A percentile compares a stretch with the other conserved stretches of the same genome.
Evolutionary conservation across 1,284 basidiomycete species (phyloP).

Genomic region (Neonothopanus nambi): DNA sequence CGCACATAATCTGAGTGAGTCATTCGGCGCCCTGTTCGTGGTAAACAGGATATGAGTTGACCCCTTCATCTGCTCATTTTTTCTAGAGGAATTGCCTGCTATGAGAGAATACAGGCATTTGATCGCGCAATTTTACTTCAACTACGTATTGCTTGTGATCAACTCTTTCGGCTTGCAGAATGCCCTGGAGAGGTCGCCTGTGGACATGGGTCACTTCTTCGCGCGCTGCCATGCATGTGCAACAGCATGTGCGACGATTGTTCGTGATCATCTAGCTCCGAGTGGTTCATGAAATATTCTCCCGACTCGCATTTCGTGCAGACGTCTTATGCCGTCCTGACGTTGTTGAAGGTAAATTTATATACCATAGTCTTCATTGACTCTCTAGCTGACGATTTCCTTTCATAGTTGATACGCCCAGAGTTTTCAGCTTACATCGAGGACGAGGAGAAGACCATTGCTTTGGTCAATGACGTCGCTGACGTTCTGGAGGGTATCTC

Average conservation of each 20-base stretch:
- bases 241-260: constrained; percentile 63
- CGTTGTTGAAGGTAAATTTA: constrained; percentile 82
- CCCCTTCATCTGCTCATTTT: too few relatives aligned
- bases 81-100: constrained; percentile 32
- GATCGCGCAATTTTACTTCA: constrained; percentile 75
- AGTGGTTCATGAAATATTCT: constrained; percentile 77
- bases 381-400: constrained; percentile 8
- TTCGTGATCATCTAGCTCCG: constrained; percentile 77
- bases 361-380: background rate
- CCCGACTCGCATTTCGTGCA: constrained; percentile 93
- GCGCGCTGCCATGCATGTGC: constrained; percentile 80
- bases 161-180: constrained; percentile 97
- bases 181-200: constrained; percentile 73
- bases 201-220: constrained; percentile 87
- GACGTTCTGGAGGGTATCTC: constrained; percentile 76
- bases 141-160: constrained; percentile 84
- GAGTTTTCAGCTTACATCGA: constrained; percentile 80
- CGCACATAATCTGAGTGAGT: constrained; percentile 17
- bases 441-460: constrained; percentile 69
- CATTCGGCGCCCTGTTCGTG: background rate
- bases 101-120: constrained; percentile 47
- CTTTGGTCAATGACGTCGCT: constrained; percentile 80
- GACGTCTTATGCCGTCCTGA: constrained; percentile 86
- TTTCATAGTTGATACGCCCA: constrained; percentile 69
- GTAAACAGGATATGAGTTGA: background rate